Percentiles rank a stretch among this genome's conserved stretches.
Conservation (phyloP, 2,329 filamentous ascomycete species). For the Cryphonectria radicalis region DNA sequence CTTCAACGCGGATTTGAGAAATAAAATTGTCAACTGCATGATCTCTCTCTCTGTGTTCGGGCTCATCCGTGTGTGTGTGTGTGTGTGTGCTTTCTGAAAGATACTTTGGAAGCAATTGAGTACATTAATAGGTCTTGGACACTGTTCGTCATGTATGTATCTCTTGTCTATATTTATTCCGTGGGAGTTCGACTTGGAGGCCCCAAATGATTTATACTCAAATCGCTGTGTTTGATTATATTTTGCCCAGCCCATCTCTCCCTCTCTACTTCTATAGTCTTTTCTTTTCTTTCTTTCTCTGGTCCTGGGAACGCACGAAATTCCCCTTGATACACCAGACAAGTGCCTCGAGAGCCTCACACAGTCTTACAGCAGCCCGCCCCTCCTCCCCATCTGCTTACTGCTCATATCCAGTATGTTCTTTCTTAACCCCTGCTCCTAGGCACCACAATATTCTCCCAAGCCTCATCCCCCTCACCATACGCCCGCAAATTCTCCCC, state of each 20-base stretch:
- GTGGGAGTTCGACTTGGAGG: neutral
- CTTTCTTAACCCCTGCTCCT: neutral
- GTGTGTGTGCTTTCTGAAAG: neutral
- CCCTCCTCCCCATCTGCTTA: too few relatives aligned
- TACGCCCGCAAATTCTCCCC: slow-evolving; percentile 31
- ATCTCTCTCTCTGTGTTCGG: neutral
- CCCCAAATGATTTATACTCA: neutral
- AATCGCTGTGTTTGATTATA: neutral
- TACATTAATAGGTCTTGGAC: neutral
- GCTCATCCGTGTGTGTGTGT: neutral
- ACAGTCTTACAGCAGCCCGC: too few relatives aligned
- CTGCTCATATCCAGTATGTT: too few relatives aligned
- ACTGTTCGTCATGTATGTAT: too few relatives aligned
- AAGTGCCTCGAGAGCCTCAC: too few relatives aligned
- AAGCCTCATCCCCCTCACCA: slow-evolving; percentile 20
- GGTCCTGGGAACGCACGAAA: too few relatives aligned
- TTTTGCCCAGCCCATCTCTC: neutral
- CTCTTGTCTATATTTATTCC: neutral
- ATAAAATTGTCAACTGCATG: neutral
- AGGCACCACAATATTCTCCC: slow-evolving; percentile 17
- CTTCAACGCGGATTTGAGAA: slow-evolving; percentile 47
- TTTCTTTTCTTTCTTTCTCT: neutral
- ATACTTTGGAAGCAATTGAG: neutral
- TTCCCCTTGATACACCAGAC: too few relatives aligned
- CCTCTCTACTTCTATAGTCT: neutral